Conservation (phyloP, 768 basidiomycete genomes). For the Kwoniella bestiolae region DNA sequence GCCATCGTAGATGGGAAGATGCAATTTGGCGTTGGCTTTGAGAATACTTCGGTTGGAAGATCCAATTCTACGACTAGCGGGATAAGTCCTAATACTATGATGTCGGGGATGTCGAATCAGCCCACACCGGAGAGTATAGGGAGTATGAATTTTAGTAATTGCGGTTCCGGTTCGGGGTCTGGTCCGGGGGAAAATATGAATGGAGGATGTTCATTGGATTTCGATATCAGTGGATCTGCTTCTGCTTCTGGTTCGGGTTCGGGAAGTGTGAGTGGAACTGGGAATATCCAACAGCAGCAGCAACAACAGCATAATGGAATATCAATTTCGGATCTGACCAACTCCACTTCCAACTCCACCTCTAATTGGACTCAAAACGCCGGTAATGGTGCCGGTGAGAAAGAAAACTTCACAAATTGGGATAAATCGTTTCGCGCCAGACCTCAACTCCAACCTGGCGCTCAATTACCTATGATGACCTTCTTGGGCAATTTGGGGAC, state of each 20-base stretch:
- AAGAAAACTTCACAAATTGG: constrained; percentile 4
- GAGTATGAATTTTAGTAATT: not conserved
- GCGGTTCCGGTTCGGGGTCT: not conserved
- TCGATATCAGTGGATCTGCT: no score
- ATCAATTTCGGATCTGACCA: not conserved
- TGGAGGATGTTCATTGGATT: not conserved
- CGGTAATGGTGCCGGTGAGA: no score
- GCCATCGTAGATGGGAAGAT: not conserved
- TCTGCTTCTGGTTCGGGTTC: not conserved
- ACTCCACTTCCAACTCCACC: not conserved
- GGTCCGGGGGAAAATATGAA: not conserved
- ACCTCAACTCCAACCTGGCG: not conserved
- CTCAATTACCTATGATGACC: constrained; percentile 9
- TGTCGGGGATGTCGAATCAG: not conserved
- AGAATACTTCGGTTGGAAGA: not conserved
- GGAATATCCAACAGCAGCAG: not conserved
- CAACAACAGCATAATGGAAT: not conserved
- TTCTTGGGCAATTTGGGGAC: constrained; percentile 13
- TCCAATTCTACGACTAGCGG: not conserved
- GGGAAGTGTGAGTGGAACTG: not conserved
- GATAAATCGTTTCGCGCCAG: constrained; percentile 7
- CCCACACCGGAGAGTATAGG: constrained; percentile 4
- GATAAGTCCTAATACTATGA: constrained; percentile 9
- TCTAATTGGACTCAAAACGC: not conserved
- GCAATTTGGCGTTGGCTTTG: not conserved